A percentile compares a stretch with the other conserved stretches of the same genome.
phyloP scores from a whole-genome alignment of 2,329 filamentous ascomycete genomes.

The Phyllosticta citriasiana region DNA sequence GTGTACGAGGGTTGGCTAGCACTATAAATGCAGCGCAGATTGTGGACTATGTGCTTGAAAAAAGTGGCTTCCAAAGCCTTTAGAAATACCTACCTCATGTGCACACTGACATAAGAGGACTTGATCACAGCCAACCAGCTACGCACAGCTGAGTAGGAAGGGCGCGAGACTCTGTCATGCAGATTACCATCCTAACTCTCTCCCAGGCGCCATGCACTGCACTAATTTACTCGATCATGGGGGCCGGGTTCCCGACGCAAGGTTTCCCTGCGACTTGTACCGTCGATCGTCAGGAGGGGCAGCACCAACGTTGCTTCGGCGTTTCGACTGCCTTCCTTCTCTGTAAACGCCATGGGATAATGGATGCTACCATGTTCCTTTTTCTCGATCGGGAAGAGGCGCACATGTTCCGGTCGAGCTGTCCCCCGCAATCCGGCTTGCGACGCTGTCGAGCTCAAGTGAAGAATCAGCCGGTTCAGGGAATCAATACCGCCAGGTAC shows the following conservation, averaged over 20 bases:
- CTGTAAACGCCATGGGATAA: not conserved
- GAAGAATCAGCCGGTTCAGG: not conserved
- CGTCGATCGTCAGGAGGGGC: not conserved
- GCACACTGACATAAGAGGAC: not conserved
- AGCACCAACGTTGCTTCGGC: not conserved
- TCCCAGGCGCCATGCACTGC: not conserved
- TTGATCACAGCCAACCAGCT: not conserved
- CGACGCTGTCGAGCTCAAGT: not conserved
- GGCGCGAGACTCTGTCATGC: not conserved
- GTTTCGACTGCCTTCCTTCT: not conserved
- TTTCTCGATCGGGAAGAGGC: not conserved
- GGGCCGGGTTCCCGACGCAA: not conserved
- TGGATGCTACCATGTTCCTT: not conserved
- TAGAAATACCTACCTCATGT: not conserved
- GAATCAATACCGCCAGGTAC: not conserved
- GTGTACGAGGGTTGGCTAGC: not conserved
- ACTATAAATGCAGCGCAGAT: not conserved
- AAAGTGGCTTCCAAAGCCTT: not conserved
- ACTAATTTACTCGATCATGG: not conserved
- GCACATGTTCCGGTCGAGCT: not conserved
- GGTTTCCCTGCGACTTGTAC: not conserved
- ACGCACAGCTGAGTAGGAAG: not conserved
- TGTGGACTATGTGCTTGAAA: not conserved
- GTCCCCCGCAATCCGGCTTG: not conserved
- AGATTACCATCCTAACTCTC: not conserved